Base-by-base conservation (phyloP, 306 rosid species). In the Castanopsis chinensis region DNA sequence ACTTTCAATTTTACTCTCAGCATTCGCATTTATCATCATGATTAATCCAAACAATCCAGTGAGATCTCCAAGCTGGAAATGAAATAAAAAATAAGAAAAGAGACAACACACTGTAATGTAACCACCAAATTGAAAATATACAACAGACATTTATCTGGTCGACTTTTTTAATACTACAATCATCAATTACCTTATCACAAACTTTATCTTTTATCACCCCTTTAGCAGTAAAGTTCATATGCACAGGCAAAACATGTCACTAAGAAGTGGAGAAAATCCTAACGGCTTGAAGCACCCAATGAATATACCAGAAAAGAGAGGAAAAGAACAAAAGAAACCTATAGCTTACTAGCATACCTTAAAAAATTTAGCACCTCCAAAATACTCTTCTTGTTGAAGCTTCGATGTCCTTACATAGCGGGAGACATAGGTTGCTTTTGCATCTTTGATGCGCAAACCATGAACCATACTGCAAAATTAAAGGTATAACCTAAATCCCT, bases 381-480 rank as follows among this genome's bases (percentile, higher is more conserved):
- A 95, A 83, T 79, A 84, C 75, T 89, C 96, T 90, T 95, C 98
- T 86, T 92, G 99, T 88, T 88, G 91, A 77, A 95, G 83, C 67
- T 95, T 93, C 14, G 99, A 92, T 33, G 99, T 95, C 83, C 59
- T 84, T 52, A 92, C 92, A 72, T 75, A 95, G 37, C 93, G 99
- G 64, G 99, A 92, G 70, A 91, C 98, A 83, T 92, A 92, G 41
- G 91, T 55, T 33, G 97, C 98, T 87, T 90, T 92, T 69, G 98
- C 99, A 84, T 95, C 93, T 86, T 91, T 95, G 90, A 95, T 91
- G 59, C 96, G 97, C 87, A 95, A 60, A 76, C 99, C 99, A 79
- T 95, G 99, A 75, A 95, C 86, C 97, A 95, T 95, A 87, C 98
- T 95, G 89, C 85, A 85, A 80, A 67, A 52, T 55, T 69, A 68